Percentiles rank a stretch among this genome's conserved stretches.
Evolutionary conservation across 2,329 filamentous ascomycete species (phyloP).

Genomic region (Lasiodiplodia citricola): DNA sequence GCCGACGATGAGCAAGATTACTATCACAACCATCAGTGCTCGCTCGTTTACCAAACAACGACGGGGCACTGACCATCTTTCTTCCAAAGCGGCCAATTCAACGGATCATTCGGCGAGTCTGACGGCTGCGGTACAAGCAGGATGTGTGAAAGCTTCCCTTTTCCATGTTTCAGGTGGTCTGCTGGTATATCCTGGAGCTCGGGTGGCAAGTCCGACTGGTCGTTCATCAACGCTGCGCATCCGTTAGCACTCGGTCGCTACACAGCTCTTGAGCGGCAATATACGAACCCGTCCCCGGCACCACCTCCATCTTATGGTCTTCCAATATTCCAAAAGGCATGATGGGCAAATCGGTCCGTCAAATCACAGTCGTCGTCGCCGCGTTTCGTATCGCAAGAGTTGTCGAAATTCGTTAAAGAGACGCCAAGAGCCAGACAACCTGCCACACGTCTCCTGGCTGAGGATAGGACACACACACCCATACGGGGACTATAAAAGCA

Average conservation of each 20-base stretch:
- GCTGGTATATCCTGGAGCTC: constrained; percentile 53
- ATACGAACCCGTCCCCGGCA: constrained; percentile 55
- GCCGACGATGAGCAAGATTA: constrained; percentile 67
- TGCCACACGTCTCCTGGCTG: too few species aligned
- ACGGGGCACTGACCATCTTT: constrained; percentile 61
- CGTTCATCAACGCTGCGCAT: constrained; percentile 50
- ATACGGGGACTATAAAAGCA: neutral
- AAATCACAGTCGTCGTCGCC: too few species aligned
- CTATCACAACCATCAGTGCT: neutral
- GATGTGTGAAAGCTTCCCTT: constrained; percentile 36
- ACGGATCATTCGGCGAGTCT: constrained; percentile 56
- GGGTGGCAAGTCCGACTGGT: constrained; percentile 53
- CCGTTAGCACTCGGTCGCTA: neutral
- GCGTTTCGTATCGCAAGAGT: neutral
- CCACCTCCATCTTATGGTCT: constrained; percentile 50
- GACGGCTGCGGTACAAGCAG: constrained; percentile 52
- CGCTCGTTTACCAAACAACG: neutral
- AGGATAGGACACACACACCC: neutral
- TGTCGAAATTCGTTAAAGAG: neutral
- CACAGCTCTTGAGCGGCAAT: neutral
- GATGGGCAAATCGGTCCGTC: constrained; percentile 1
- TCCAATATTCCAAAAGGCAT: constrained; percentile 59
- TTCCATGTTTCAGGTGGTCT: constrained; percentile 43
- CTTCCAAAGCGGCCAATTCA: constrained; percentile 78
- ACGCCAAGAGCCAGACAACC: neutral